Conservation (phyloP, 495 filamentous ascomycete species). For the Clohesyomyces aquaticus region DNA sequence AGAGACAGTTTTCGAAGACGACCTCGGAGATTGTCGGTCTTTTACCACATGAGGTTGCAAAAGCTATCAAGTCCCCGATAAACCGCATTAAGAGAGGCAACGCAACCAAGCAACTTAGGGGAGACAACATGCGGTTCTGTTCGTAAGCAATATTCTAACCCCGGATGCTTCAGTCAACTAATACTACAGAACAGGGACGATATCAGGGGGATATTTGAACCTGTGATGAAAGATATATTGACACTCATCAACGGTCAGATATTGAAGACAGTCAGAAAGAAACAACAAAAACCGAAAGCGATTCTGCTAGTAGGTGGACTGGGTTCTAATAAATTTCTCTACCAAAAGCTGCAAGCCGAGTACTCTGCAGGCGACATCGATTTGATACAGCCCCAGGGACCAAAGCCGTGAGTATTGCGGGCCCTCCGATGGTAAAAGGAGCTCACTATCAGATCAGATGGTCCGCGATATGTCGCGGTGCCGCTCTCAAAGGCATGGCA, state of each 20-base stretch:
- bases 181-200: slow-evolving; percentile 14
- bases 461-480: slow-evolving; percentile 25
- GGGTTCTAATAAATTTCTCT: slow-evolving; percentile 24
- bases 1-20: background rate
- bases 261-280: background rate
- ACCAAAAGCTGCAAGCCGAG: slow-evolving; percentile 21
- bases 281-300: slow-evolving; percentile 12
- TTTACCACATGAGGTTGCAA: slow-evolving; percentile 10
- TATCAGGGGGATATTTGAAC: slow-evolving; percentile 17
- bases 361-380: slow-evolving; percentile 16
- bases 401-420: slow-evolving; percentile 7
- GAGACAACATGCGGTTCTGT: background rate
- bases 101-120: background rate
- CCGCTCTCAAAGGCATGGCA: slow-evolving; percentile 20
- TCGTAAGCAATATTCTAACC: background rate
- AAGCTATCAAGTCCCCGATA: background rate
- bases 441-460: slow-evolving; percentile 12
- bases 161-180: too few relatives aligned
- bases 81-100: background rate
- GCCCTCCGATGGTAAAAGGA: background rate
- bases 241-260: slow-evolving; percentile 4
- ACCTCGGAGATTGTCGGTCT: background rate
- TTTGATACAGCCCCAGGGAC: slow-evolving; percentile 9
- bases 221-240: slow-evolving; percentile 13
- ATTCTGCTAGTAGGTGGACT: slow-evolving; percentile 33